These are phyloP conservation scores for Euphrasia arctica DNA, from an alignment of 305 asterid species.

Conservation along the genomic window DNA sequence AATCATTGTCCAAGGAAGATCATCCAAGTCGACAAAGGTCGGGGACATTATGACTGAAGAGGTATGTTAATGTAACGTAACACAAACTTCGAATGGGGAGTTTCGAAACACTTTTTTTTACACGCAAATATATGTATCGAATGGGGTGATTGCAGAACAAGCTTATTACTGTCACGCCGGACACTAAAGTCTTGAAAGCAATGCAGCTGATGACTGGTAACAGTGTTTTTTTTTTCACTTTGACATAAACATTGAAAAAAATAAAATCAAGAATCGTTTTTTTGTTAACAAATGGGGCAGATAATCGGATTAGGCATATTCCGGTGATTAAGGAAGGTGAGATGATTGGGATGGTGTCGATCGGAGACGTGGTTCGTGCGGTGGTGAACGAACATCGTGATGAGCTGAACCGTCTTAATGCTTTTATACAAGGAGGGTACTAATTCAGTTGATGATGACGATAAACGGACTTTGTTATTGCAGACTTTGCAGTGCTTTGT, in stretches of 20 bases:
- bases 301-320: slow-evolving; percentile 86
- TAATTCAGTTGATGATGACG: slow-evolving; percentile 41
- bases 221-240: not conserved
- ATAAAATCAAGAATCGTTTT: too few species aligned
- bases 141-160: slow-evolving; percentile 60
- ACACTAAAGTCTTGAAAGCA: slow-evolving; percentile 91
- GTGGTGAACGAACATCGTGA: slow-evolving; percentile 93
- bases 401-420: slow-evolving; percentile 84
- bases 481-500: too few species aligned
- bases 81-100: not conserved
- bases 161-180: slow-evolving; percentile 87
- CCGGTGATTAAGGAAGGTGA: slow-evolving; percentile 66
- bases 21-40: slow-evolving; percentile 94
- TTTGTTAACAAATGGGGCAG: slow-evolving; percentile 34
- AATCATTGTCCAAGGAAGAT: slow-evolving; percentile 95
- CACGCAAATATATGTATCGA: not conserved
- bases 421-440: slow-evolving; percentile 90
- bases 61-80: slow-evolving; percentile 32
- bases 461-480: slow-evolving; percentile 18
- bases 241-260: not conserved
- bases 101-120: not conserved
- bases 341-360: slow-evolving; percentile 96
- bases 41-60: slow-evolving; percentile 99
- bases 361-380: slow-evolving; percentile 97
- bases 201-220: slow-evolving; percentile 97